Conservation (phyloP, 192 early-diverging fungal species). For the Lunasporangiospora selenospora region DNA sequence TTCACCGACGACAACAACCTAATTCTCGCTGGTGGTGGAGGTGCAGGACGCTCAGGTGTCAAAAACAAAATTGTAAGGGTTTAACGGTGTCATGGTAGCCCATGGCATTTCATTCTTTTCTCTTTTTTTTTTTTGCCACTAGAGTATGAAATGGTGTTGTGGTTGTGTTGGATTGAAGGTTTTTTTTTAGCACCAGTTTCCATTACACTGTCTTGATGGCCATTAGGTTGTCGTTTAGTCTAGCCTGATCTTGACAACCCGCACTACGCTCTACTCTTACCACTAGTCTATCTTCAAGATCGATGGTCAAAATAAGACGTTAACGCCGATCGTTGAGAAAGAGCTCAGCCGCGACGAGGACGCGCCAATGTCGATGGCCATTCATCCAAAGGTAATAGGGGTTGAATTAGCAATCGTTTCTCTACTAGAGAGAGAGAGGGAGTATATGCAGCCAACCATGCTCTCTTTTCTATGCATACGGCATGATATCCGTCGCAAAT, state of each 20-base stretch:
- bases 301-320: slow-evolving; percentile 28
- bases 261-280: neutral
- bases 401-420: too few species aligned
- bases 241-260: slow-evolving; percentile 1
- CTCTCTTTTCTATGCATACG: too few species aligned
- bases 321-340: slow-evolving; percentile 47
- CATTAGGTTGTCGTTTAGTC: neutral
- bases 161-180: too few species aligned
- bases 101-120: too few species aligned
- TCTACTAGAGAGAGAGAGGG: too few species aligned
- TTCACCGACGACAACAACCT: slow-evolving; percentile 64
- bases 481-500: too few species aligned
- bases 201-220: too few species aligned
- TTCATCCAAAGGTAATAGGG: slow-evolving; percentile 75
- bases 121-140: too few species aligned
- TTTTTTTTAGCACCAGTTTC: too few species aligned
- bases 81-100: too few species aligned
- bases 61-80: slow-evolving; percentile 88
- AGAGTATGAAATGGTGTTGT: too few species aligned
- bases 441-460: too few species aligned
- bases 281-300: slow-evolving; percentile 61
- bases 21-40: slow-evolving; percentile 88
- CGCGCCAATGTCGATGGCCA: slow-evolving; percentile 81
- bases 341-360: slow-evolving; percentile 72
- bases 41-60: slow-evolving; percentile 78